These are phyloP conservation scores for Fusarium nurragi DNA, from an alignment of 2,329 filamentous ascomycete species.

Conservation along the genomic window DNA sequence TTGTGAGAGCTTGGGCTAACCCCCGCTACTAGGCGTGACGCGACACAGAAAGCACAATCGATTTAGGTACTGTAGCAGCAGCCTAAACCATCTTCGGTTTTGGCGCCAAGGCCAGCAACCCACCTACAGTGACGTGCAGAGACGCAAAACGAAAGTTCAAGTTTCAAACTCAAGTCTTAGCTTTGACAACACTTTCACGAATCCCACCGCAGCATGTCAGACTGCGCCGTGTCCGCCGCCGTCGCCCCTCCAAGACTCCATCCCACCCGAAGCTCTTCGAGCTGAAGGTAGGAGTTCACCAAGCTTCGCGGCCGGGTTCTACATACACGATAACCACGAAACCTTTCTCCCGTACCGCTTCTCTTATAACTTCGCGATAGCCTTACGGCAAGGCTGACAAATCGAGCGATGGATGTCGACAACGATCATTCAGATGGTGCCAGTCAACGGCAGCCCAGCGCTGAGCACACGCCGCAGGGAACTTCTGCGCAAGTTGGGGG, in stretches of 20 bases:
- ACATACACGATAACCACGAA: constrained; percentile 3
- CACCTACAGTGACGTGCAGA: background rate
- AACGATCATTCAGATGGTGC: constrained; percentile 44
- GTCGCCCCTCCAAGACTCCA: constrained; percentile 34
- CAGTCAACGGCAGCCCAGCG: constrained; percentile 47
- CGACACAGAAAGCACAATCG: constrained; percentile 16
- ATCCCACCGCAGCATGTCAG: constrained; percentile 42
- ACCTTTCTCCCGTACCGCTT: background rate
- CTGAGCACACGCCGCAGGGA: constrained; percentile 49
- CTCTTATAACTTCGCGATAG: constrained; percentile 5
- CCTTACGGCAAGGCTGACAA: constrained; percentile 13
- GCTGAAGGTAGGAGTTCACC: constrained; percentile 25
- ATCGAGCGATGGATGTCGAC: constrained; percentile 48
- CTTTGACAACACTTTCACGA: constrained; percentile 19
- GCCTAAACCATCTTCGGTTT: constrained; percentile 6
- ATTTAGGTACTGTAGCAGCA: constrained; percentile 18
- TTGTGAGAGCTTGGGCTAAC: constrained; percentile 19
- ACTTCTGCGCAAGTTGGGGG: constrained; percentile 29
- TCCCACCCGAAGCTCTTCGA: constrained; percentile 27
- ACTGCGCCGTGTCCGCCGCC: constrained; percentile 34
- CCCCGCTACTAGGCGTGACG: constrained; percentile 29
- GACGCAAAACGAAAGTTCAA: background rate
- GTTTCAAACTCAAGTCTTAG: constrained; percentile 19
- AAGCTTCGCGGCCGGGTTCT: constrained; percentile 9
- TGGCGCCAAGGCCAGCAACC: background rate